Evolutionary conservation across 1,284 basidiomycete species (phyloP).

Genomic region (Cutaneotrichosporon spelunceum): DNA sequence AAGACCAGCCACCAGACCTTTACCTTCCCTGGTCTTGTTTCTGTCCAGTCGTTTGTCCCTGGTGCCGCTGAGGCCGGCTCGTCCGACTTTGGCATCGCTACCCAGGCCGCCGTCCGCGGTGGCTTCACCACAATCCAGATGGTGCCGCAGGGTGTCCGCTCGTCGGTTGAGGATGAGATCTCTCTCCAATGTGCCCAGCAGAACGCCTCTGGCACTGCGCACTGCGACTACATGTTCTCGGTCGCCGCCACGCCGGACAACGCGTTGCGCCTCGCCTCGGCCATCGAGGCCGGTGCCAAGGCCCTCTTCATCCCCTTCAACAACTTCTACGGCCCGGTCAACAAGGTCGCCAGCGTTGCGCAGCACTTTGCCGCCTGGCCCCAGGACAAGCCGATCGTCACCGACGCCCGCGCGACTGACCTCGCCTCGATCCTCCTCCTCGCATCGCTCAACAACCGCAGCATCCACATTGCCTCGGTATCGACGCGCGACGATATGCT

Average conservation of each 20-base stretch:
- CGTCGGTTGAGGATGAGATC: slow-evolving; percentile 63
- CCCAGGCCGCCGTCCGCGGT: slow-evolving; percentile 75
- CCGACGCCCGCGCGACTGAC: slow-evolving; percentile 87
- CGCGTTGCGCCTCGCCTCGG: slow-evolving; percentile 63
- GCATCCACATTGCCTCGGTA: slow-evolving; percentile 92
- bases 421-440: slow-evolving; percentile 90
- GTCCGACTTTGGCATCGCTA: slow-evolving; percentile 65
- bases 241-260: slow-evolving; percentile 72
- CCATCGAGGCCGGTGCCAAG: slow-evolving; percentile 72
- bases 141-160: slow-evolving; percentile 66
- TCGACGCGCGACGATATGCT: slow-evolving; percentile 81
- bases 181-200: slow-evolving; percentile 67
- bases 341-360: slow-evolving; percentile 63
- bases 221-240: slow-evolving; percentile 82
- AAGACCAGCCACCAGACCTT: slow-evolving; percentile 91
- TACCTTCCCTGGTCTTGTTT: slow-evolving; percentile 88
- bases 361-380: slow-evolving; percentile 91
- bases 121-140: slow-evolving; percentile 83
- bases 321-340: slow-evolving; percentile 57
- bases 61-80: slow-evolving; percentile 59
- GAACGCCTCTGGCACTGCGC: slow-evolving; percentile 63
- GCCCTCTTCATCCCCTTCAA: slow-evolving; percentile 80
- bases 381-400: slow-evolving; percentile 83
- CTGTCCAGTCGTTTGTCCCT: slow-evolving; percentile 85
- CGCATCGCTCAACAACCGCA: slow-evolving; percentile 84